Percentiles rank a stretch among this genome's conserved stretches.
phyloP scores from a whole-genome alignment of 495 filamentous ascomycete species.

The Stereocaulon alpinum region DNA sequence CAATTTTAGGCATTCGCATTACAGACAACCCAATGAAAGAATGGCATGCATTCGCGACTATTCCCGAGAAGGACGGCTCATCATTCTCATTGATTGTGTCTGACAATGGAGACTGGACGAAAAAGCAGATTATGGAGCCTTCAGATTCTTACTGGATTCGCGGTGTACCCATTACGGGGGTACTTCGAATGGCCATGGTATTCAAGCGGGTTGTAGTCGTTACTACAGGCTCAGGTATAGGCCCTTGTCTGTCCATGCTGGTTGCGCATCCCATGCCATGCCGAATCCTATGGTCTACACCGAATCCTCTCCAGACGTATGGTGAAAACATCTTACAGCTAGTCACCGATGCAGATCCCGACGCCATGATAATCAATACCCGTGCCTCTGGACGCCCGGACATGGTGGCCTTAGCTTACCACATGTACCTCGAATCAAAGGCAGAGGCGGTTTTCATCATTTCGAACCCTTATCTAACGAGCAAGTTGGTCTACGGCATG shows the following conservation, averaged over 20 bases:
- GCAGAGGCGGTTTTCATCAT: constrained; percentile 72
- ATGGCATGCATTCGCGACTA: constrained; percentile 76
- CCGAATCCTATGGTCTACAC: constrained; percentile 51
- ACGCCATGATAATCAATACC: constrained; percentile 48
- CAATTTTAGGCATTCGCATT: constrained; percentile 38
- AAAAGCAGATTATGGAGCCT: constrained; percentile 45
- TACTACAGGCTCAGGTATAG: constrained; percentile 78
- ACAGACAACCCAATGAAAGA: constrained; percentile 53
- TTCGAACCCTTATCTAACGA: constrained; percentile 61
- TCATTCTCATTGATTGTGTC: constrained; percentile 65
- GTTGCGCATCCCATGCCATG: constrained; percentile 38
- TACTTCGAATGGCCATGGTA: constrained; percentile 60
- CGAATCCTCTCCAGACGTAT: constrained; percentile 43
- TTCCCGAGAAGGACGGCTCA: constrained; percentile 35
- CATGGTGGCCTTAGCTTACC: constrained; percentile 48
- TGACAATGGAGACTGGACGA: constrained; percentile 80
- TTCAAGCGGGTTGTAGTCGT: constrained; percentile 63
- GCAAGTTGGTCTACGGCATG: constrained; percentile 62
- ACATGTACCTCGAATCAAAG: constrained; percentile 42
- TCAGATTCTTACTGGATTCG: constrained; percentile 45
- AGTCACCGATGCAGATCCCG: constrained; percentile 40
- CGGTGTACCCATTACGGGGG: constrained; percentile 50
- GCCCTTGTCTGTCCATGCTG: constrained; percentile 49
- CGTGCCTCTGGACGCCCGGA: constrained; percentile 39
- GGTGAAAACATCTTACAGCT: constrained; percentile 41